Conservation (phyloP, 805 yeast species). For the Yamadazyma sp. region DNA sequence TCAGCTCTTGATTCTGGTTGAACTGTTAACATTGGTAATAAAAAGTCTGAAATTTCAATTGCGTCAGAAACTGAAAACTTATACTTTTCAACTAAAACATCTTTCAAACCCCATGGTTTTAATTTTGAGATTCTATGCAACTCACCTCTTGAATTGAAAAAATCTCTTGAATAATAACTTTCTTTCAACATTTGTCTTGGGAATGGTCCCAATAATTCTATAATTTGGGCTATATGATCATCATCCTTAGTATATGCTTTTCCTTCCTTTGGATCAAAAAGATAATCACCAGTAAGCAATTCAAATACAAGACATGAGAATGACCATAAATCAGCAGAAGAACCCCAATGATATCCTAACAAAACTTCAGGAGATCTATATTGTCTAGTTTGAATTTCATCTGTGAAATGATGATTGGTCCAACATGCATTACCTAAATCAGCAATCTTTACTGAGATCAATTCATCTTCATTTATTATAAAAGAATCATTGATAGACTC, state of each 20-base stretch:
- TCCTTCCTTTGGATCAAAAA: slow-evolving; percentile 86
- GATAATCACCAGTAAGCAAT: slow-evolving; percentile 87
- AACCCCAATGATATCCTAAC: slow-evolving; percentile 86
- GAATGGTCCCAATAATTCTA: slow-evolving; percentile 72
- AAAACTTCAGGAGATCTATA: slow-evolving; percentile 65
- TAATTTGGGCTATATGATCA: slow-evolving; percentile 94
- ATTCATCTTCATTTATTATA: slow-evolving; percentile 42
- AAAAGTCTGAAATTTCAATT: slow-evolving; percentile 66
- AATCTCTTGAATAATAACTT: slow-evolving; percentile 59
- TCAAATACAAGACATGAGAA: slow-evolving; percentile 89
- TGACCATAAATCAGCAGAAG: slow-evolving; percentile 95
- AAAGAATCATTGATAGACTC: slow-evolving; percentile 14
- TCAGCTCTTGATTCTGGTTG: slow-evolving; percentile 85
- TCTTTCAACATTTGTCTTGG: slow-evolving; percentile 58
- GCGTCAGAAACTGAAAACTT: slow-evolving; percentile 69
- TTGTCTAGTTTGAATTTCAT: slow-evolving; percentile 68
- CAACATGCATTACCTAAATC: slow-evolving; percentile 73
- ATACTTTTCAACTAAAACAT: slow-evolving; percentile 83
- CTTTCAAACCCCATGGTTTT: slow-evolving; percentile 84
- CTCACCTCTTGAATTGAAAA: slow-evolving; percentile 66
- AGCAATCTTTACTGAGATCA: slow-evolving; percentile 65
- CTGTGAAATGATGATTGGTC: slow-evolving; percentile 59
- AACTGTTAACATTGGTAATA: slow-evolving; percentile 76
- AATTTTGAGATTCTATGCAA: slow-evolving; percentile 75
- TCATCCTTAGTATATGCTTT: slow-evolving; percentile 81